Evolutionary conservation across 2,329 filamentous ascomycete species (phyloP), one percentile per base, ranked within the genome.

Genomic region (Penicillium sp.): DNA sequence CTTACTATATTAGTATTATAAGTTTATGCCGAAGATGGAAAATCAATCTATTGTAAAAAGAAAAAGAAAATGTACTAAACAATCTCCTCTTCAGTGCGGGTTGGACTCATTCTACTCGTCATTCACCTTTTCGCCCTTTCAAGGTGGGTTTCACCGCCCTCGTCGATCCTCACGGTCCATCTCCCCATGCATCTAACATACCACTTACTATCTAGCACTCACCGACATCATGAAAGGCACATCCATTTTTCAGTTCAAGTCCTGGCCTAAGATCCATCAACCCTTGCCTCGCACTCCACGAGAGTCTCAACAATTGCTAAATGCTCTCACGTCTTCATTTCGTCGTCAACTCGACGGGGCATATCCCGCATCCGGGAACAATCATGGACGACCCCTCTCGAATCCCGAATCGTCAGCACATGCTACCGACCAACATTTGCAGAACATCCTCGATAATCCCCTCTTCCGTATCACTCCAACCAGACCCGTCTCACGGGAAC

Each of bases 261-360:
- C 78, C 19, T 76, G 84, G 67, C 76, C 78, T 26, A 84, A 81
- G 66, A 76, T 87, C 38, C 78, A 81, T 60, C 74, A 73, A 39
- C 77, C 76, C 44, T 70, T 75, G 29, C 74, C 84, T 23, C 74
- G 85, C 14, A 82, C 78, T 26, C 75, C 78, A 4, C 78, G 78
- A 53, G 82, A 88, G 63, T 84, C 81, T 14, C 76, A 82, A 57
- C 79, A 83, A 61, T 75, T 88, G 7, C 78, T 88, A 38, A 78
- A 75, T 49, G 76, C 84, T 18, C 78, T 88, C 59, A 86, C 83
- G 19, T 79, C 77, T 38, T 87, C 84, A 11, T 88, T 88, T 68
- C 79, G 83, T 60, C 76, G 79, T 46, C 83, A 87, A 55, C 78
- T 88, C 39, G 84, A 88, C 63, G 77, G 74, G 49, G 79, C 81